A percentile compares a stretch with the other conserved stretches of the same genome.
Evolutionary conservation across 1,284 basidiomycete species (phyloP).

Genomic region (Fomes fomentarius): DNA sequence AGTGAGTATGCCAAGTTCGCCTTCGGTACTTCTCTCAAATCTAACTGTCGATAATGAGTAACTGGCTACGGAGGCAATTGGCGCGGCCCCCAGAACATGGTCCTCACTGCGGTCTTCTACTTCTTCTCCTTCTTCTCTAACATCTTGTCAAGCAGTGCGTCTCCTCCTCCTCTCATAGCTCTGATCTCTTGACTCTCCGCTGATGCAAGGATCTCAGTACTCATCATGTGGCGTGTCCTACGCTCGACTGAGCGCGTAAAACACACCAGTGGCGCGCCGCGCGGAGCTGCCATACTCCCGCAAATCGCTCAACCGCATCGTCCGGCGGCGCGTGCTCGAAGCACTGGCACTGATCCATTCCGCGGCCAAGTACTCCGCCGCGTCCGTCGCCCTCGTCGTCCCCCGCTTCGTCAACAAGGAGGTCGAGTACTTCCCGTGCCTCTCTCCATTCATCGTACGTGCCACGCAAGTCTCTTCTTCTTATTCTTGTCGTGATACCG

Average conservation of each 20-base stretch:
- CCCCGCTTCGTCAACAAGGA: slow-evolving; percentile 11
- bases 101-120: neutral
- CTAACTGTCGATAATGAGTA: neutral
- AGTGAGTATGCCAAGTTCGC: neutral
- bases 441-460: slow-evolving; percentile 13
- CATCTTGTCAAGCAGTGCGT: neutral
- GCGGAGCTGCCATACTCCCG: no score
- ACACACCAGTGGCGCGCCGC: no score
- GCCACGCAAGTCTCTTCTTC: no score
- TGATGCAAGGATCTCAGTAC: neutral
- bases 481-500: no score
- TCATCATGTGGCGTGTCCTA: slow-evolving; percentile 2
- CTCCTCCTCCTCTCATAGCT: neutral
- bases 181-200: neutral
- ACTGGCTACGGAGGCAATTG: neutral
- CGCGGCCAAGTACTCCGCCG: slow-evolving; percentile 17
- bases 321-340: neutral
- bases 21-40: neutral
- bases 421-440: slow-evolving; percentile 10
- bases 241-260: no score
- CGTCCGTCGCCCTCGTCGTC: slow-evolving; percentile 15
- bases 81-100: neutral
- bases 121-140: neutral
- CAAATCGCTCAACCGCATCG: no score
- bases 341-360: slow-evolving; percentile 17